A percentile compares a stretch with the other conserved stretches of the same genome.
Conservation (phyloP, 495 filamentous ascomycete species). For the Opeltia flavorubescens region DNA sequence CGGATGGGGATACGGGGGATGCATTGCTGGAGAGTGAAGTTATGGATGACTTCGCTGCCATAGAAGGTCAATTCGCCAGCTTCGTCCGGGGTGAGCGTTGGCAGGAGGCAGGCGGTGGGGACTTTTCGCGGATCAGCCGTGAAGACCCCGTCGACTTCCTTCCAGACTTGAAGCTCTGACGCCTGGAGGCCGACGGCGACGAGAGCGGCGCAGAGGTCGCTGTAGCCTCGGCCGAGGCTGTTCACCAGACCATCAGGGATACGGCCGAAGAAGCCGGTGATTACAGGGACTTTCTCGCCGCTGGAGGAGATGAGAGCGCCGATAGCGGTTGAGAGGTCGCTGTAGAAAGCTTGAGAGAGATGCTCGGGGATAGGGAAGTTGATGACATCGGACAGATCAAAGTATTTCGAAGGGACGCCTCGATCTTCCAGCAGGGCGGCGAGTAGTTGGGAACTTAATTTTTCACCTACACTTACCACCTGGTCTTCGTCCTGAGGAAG, state of each 20-base stretch:
- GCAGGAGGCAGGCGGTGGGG: slow-evolving; percentile 62
- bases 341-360: slow-evolving; percentile 71
- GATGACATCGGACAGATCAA: slow-evolving; percentile 69
- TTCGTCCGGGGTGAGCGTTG: slow-evolving; percentile 71
- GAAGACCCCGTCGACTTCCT: slow-evolving; percentile 87
- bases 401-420: slow-evolving; percentile 68
- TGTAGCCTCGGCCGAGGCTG: slow-evolving; percentile 75
- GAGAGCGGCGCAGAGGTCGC: slow-evolving; percentile 75
- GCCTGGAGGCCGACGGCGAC: slow-evolving; percentile 54
- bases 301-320: slow-evolving; percentile 54
- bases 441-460: slow-evolving; percentile 81
- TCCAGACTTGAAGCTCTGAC: slow-evolving; percentile 75
- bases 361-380: slow-evolving; percentile 44
- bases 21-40: slow-evolving; percentile 96
- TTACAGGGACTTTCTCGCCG: slow-evolving; percentile 55
- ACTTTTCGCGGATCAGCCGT: slow-evolving; percentile 82
- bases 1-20: slow-evolving; percentile 88
- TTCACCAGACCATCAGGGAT: slow-evolving; percentile 68
- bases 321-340: slow-evolving; percentile 47
- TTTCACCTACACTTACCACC: slow-evolving; percentile 86
- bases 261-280: slow-evolving; percentile 82
- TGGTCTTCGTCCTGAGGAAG: slow-evolving; percentile 73
- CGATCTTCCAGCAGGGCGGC: slow-evolving; percentile 62
- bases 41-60: slow-evolving; percentile 91
- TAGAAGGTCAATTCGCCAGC: slow-evolving; percentile 88